phyloP scores from a whole-genome alignment of 306 rosid species.

The Betula pendula region DNA sequence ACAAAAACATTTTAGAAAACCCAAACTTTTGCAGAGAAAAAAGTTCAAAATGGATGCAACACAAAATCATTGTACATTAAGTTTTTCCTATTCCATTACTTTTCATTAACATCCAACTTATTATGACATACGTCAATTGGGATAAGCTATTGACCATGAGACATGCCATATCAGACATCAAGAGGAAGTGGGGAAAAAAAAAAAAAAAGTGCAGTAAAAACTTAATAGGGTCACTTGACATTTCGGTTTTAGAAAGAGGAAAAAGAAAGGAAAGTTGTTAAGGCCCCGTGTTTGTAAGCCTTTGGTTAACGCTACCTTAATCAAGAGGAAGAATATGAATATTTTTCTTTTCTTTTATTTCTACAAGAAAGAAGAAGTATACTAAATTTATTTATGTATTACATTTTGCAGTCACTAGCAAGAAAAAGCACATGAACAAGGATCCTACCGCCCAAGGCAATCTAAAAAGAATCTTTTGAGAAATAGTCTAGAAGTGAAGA shows the following conservation, averaged over 20 bases:
- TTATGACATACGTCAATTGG: neutral
- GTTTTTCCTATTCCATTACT: slow-evolving; percentile 2
- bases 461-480: neutral
- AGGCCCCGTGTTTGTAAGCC: neutral
- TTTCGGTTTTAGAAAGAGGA: neutral
- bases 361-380: neutral
- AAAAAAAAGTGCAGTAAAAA: neutral
- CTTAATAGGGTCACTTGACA: neutral
- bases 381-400: neutral
- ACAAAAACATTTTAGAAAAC: slow-evolving; percentile 78
- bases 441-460: neutral
- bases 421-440: neutral
- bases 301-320: neutral
- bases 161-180: neutral
- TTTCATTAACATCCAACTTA: neutral
- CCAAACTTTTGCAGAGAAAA: slow-evolving; percentile 35
- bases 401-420: neutral
- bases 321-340: neutral
- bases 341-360: neutral
- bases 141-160: slow-evolving; percentile 1
- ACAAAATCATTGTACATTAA: neutral
- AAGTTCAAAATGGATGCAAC: slow-evolving; percentile 6
- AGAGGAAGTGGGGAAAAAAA: neutral
- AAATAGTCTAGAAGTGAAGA: neutral
- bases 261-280: neutral